A percentile compares a stretch with the other conserved stretches of the same genome.
These are phyloP conservation scores for Ustulina deusta DNA, from an alignment of 2,329 filamentous ascomycete species.

Conservation along the genomic window DNA sequence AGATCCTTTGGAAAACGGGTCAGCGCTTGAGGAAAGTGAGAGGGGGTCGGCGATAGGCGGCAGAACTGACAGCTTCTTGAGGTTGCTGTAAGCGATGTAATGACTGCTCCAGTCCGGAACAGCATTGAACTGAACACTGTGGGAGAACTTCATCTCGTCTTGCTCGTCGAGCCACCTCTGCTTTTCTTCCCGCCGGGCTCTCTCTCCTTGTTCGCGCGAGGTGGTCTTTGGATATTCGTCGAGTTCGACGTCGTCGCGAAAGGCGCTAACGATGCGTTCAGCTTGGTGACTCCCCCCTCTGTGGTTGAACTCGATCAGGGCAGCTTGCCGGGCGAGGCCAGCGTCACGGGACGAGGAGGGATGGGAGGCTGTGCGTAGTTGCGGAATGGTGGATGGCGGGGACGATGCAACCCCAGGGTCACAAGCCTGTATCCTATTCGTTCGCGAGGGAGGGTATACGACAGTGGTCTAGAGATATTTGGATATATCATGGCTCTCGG, in stretches of 20 bases:
- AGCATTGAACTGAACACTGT: conserved; percentile 99
- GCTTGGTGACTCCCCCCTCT: conserved; percentile 47
- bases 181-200: conserved; percentile 69
- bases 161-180: conserved; percentile 76
- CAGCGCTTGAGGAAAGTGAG: conserved; percentile 10
- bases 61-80: conserved; percentile 91
- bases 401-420: conserved; percentile 1
- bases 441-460: not conserved
- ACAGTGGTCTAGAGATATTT: conserved; percentile 12
- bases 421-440: conserved; percentile 1
- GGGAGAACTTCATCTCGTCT: conserved; percentile 99
- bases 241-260: conserved; percentile 50
- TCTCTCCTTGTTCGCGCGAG: conserved; percentile 48
- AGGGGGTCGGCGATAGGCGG: not conserved
- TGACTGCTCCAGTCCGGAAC: conserved; percentile 99
- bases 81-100: conserved; percentile 98
- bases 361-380: conserved; percentile 38
- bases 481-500: conserved; percentile 24
- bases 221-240: conserved; percentile 50
- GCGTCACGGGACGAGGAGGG: conserved; percentile 50
- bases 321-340: conserved; percentile 42
- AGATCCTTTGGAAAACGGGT: conserved; percentile 73
- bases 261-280: conserved; percentile 12
- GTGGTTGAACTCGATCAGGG: conserved; percentile 40
- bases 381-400: conserved; percentile 45